Percentiles rank a stretch among this genome's conserved stretches.
These are phyloP conservation scores for Podila clonocystis DNA, from an alignment of 192 early-diverging fungal genomes.

Conservation along the genomic window DNA sequence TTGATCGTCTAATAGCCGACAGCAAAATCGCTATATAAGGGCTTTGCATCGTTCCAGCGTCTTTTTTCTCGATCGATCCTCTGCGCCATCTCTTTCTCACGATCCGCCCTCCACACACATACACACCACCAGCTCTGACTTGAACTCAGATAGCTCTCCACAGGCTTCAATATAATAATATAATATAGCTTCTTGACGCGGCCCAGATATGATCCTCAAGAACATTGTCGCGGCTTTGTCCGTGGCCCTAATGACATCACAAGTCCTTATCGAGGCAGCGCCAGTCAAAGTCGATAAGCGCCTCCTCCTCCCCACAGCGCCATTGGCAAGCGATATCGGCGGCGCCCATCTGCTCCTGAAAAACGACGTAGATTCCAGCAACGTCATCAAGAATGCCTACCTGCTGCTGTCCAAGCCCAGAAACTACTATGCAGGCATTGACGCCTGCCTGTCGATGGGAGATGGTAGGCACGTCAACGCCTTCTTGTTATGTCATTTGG, in stretches of 20 bases:
- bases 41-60: too few species aligned
- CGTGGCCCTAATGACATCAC: neutral
- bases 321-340: constrained; percentile 10
- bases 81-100: too few species aligned
- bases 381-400: constrained; percentile 14
- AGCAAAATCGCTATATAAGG: too few species aligned
- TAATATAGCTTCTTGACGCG: too few species aligned
- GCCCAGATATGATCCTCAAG: neutral
- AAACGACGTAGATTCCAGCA: constrained; percentile 24
- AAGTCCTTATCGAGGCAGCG: constrained; percentile 3
- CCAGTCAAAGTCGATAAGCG: constrained; percentile 8
- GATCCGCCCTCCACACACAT: too few species aligned
- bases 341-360: constrained; percentile 22
- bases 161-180: too few species aligned
- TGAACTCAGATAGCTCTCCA: too few species aligned
- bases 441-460: constrained; percentile 9
- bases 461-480: constrained; percentile 3
- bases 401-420: constrained; percentile 21
- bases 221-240: neutral
- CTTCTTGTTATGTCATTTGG: too few species aligned
- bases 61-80: too few species aligned
- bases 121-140: neutral
- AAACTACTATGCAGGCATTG: constrained; percentile 5
- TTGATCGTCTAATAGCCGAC: too few species aligned
- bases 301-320: constrained; percentile 1